These are phyloP conservation scores for Plasmodium coatneyi DNA, from an alignment of 169 alveolate species.

Conservation along the genomic window DNA sequence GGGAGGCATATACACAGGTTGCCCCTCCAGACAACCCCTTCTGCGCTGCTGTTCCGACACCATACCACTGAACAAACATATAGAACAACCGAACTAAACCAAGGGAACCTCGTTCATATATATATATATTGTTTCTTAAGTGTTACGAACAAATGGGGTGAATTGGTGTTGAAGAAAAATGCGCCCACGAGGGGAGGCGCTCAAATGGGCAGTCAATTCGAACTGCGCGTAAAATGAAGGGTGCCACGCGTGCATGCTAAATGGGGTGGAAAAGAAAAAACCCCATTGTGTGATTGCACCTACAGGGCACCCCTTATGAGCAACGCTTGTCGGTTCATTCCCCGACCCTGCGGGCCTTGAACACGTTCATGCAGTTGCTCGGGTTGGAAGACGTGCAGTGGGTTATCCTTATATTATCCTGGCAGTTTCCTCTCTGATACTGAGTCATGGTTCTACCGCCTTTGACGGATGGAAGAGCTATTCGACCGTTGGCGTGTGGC, in stretches of 20 bases:
- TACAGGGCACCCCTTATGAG: no score
- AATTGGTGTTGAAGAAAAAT: background rate
- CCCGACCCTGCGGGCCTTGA: background rate
- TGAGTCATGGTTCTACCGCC: background rate
- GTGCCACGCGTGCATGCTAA: background rate
- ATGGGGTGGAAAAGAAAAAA: background rate
- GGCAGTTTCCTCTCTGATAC: background rate
- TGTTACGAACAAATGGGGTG: background rate
- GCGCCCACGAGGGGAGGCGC: background rate
- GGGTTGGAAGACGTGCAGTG: background rate
- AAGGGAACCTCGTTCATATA: background rate
- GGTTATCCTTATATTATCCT: background rate
- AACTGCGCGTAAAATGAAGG: background rate
- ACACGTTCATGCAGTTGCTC: constrained; percentile 2
- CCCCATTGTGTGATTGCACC: no score
- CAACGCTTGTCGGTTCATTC: no score
- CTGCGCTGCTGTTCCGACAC: background rate
- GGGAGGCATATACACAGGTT: background rate
- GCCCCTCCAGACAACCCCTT: background rate
- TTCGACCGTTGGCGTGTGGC: background rate
- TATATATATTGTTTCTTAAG: background rate
- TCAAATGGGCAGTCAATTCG: background rate
- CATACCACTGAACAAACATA: background rate
- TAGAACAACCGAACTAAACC: background rate
- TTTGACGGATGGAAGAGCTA: background rate